Conservation (phyloP, 2,329 filamentous ascomycete species). For the Aspergillus candidus region DNA sequence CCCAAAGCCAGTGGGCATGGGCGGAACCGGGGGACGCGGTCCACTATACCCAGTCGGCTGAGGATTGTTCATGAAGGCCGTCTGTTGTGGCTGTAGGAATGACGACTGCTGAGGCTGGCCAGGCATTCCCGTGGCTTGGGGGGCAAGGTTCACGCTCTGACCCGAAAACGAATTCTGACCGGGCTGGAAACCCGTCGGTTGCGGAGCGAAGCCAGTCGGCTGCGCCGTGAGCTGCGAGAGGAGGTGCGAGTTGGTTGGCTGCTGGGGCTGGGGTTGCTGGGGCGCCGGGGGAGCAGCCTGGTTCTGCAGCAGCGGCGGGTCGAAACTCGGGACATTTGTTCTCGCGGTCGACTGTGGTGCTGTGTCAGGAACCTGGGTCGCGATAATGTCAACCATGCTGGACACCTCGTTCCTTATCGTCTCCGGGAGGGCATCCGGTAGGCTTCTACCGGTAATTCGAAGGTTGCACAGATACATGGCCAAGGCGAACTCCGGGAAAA, state of each 20-base stretch:
- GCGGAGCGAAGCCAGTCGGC: conserved; percentile 46
- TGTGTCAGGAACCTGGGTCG: conserved; percentile 82
- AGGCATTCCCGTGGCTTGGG: conserved; percentile 40
- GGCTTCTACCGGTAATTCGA: conserved; percentile 75
- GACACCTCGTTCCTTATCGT: conserved; percentile 93
- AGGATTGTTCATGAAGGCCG: conserved; percentile 64
- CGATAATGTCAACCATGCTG: conserved; percentile 99
- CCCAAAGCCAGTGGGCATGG: conserved; percentile 72
- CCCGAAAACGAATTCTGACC: conserved; percentile 44
- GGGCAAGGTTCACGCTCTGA: conserved; percentile 29
- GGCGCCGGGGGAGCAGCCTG: conserved; percentile 45
- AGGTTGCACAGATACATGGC: conserved; percentile 98
- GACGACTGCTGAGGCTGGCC: conserved; percentile 44
- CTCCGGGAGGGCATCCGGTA: conserved; percentile 72
- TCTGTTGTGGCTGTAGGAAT: conserved; percentile 60
- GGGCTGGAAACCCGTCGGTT: conserved; percentile 64
- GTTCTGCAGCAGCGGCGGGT: conserved; percentile 47
- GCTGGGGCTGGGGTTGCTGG: conserved; percentile 63
- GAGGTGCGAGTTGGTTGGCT: conserved; percentile 62
- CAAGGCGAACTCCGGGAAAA: conserved; percentile 95
- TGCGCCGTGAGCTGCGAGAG: conserved; percentile 52
- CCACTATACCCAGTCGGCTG: conserved; percentile 76
- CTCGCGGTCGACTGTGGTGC: conserved; percentile 47
- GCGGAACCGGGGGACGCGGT: conserved; percentile 70
- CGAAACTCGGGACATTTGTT: conserved; percentile 67